Percentiles rank a stretch among this genome's conserved stretches.
phyloP scores from a whole-genome alignment of 306 rosid species.

The Gastrolobium villosum region DNA sequence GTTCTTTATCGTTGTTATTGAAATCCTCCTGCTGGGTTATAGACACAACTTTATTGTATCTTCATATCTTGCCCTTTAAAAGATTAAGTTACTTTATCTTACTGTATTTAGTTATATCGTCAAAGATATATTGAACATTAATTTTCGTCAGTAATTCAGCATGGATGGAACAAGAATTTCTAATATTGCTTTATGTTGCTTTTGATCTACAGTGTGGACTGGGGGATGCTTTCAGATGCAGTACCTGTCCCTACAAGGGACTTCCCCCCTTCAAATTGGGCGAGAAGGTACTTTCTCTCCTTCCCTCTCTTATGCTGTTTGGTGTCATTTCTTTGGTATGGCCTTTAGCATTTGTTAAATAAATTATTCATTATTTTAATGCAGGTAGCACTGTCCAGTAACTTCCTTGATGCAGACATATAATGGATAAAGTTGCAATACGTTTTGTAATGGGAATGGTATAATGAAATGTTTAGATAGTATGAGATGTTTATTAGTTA shows the following conservation, averaged over 20 bases:
- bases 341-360: neutral
- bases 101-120: too few relatives aligned
- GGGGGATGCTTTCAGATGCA: conserved; percentile 97
- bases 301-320: neutral
- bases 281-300: conserved; percentile 74
- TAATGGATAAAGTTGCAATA: conserved; percentile 42
- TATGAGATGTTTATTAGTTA: neutral
- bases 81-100: neutral
- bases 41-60: conserved; percentile 11
- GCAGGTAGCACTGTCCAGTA: conserved; percentile 75
- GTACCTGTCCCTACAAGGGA: conserved; percentile 97
- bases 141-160: conserved; percentile 9
- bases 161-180: conserved; percentile 5
- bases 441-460: neutral
- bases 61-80: conserved; percentile 13
- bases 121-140: neutral
- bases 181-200: conserved; percentile 23
- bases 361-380: conserved; percentile 7
- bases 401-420: conserved; percentile 87
- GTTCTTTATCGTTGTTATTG: too few relatives aligned
- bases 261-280: conserved; percentile 97
- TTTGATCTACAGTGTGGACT: conserved; percentile 86
- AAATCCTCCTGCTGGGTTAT: neutral
- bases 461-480: conserved; percentile 8
- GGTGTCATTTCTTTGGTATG: conserved; percentile 14